Evolutionary conservation across 2,329 filamentous ascomycete genomes (phyloP), one percentile per base, ranked within the genome.

Genomic region (Alternaria triticina): DNA sequence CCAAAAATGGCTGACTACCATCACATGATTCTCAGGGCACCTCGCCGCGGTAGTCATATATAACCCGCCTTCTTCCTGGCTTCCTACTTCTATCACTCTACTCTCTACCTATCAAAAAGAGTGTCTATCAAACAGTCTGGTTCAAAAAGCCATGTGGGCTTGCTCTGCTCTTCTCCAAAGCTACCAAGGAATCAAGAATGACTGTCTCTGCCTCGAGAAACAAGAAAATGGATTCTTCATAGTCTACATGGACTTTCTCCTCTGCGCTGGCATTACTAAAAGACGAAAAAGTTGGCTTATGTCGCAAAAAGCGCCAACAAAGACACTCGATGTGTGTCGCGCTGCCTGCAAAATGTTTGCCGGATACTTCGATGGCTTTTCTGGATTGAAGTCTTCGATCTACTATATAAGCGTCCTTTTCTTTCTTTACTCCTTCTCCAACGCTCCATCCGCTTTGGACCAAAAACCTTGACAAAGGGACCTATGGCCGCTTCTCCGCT

Each of bases 331-430:
- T n/a, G n/a, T n/a, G n/a, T n/a, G n/a, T n/a, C 33, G 33, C 33
- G 33, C 33, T 36, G 33, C 33, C 33, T n/a, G 33, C 4, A n/a
- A 36, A 36, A 33, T 33, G 1, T 2, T 33, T 1, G 3, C 27
- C 27, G 3, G 4, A 1, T 28, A 4, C 4, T 4, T 30, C 3
- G 30, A 33, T 40, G 15, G 33, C 3, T n/a, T 40, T 40, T n/a
- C 36, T 40, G 36, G 5, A 0, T 11, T 3, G 1, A 1, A 2
- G 8, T 3, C 36, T 40, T 5, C 0, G n/a, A 0, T 40, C n/a
- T 17, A 40, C n/a, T 40, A 40, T 40, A 40, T 40, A 10, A 40
- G n/a, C 36, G n/a, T 9, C 1, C 1, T n/a, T 0, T 11, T 11
- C 15, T 40, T 40, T 0, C n/a, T 40, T 6, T 11, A 40, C 36